Evolutionary conservation across 75 land plant species (phyloP).

Genomic region (Pinus albicaulis): DNA sequence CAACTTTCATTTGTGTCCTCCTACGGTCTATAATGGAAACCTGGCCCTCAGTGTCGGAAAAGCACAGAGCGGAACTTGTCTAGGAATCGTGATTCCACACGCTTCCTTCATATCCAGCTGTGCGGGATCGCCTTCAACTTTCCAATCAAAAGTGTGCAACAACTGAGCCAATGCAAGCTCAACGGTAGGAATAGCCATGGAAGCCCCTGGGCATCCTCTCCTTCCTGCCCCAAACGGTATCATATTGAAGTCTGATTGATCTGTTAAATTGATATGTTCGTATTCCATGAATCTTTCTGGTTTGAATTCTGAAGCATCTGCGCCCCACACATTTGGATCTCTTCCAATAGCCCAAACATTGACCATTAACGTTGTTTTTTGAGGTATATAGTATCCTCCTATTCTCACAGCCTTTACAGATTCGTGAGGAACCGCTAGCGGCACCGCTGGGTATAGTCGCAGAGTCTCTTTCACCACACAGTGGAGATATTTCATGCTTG

Average conservation of each 20-base stretch:
- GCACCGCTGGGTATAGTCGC: conserved; percentile 14
- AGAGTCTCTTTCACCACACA: conserved; percentile 17
- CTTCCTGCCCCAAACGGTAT: background rate
- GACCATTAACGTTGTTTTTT: background rate
- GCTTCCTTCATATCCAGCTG: background rate
- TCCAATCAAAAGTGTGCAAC: background rate
- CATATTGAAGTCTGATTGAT: background rate
- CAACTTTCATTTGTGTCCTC: no score
- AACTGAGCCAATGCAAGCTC: background rate
- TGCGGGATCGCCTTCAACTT: background rate
- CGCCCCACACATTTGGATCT: background rate
- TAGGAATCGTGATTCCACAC: background rate
- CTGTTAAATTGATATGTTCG: background rate
- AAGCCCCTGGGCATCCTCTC: background rate
- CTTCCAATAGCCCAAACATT: background rate
- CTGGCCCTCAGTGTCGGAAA: no score
- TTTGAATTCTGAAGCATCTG: background rate
- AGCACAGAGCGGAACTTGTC: no score
- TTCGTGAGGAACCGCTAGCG: conserved; percentile 17
- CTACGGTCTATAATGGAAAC: no score
- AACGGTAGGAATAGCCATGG: background rate
- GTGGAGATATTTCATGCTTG: background rate
- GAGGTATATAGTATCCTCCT: conserved; percentile 16
- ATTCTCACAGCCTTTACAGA: conserved; percentile 9
- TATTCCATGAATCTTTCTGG: background rate